Conservation (phyloP, 495 filamentous ascomycete species). For the Penicillium riverlandense region DNA sequence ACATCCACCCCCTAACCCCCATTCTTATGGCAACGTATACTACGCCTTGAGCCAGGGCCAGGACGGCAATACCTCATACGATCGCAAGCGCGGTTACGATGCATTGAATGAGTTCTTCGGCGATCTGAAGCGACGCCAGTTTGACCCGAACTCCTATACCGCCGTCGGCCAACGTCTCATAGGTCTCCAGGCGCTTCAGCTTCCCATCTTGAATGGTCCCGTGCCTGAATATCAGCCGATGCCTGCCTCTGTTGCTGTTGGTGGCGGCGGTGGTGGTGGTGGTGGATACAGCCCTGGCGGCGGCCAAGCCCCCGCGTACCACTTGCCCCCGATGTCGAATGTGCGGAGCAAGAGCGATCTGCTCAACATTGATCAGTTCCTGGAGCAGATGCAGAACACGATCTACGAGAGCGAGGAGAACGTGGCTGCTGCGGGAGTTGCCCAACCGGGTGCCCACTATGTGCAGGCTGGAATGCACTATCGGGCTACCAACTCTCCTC, state of each 20-base stretch:
- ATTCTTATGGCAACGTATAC: conserved; percentile 64
- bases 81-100: conserved; percentile 76
- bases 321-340: conserved; percentile 76
- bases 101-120: conserved; percentile 91
- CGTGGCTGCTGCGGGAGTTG: conserved; percentile 65
- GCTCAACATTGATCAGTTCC: conserved; percentile 81
- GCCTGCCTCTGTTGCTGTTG: conserved; percentile 46
- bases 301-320: conserved; percentile 51
- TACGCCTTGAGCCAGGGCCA: conserved; percentile 55
- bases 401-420: conserved; percentile 87
- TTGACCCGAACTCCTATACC: conserved; percentile 76
- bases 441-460: conserved; percentile 61
- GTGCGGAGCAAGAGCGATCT: conserved; percentile 89
- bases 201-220: conserved; percentile 60
- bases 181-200: conserved; percentile 60
- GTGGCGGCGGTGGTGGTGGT: conserved; percentile 40
- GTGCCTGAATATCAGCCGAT: conserved; percentile 60
- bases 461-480: conserved; percentile 51
- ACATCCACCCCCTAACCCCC: conserved; percentile 35
- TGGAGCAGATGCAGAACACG: conserved; percentile 90
- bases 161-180: conserved; percentile 76
- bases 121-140: conserved; percentile 78
- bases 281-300: conserved; percentile 44
- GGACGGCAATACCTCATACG: conserved; percentile 45
- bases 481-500: conserved; percentile 70